Base-by-base conservation (phyloP, 495 filamentous ascomycete genomes). In the Chaetomium tenue region DNA sequence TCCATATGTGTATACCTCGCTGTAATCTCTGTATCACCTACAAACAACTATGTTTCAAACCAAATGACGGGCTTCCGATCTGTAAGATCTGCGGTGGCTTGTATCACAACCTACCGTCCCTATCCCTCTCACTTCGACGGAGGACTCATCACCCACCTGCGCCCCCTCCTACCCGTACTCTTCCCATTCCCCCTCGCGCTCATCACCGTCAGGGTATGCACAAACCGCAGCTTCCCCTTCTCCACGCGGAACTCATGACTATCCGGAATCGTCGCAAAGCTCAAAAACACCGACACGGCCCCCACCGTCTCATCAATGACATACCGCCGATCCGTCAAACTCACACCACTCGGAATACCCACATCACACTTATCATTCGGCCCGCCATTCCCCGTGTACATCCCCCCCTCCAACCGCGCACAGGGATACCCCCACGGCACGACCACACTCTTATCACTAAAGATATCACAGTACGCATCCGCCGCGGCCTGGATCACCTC, bases 251-350 rank as follows among this genome's bases (percentile, higher is more conserved):
- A 83, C 69, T 80, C 77, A 66, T 83, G 81, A 58, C 77, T 81
- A 63, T 83, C 81, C 15, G 81, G 79, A 22, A 76, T 73, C 3
- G 72, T 70, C 0, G 67, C 70, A 61, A 83, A 82, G 58, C 76
- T 76, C 69, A 81, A 67, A 28, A 81, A 74, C 18, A 81, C 67
- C 30, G 78, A 77, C 2, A 81, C 79, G 7, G 77, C 78, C 2
- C 81, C 81, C 23, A 80, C 66, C 23, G 74, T 76, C 68, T 82
- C 79, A 65, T 83, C 81, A 59, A 83, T 82, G n/a, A 83, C 78
- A 62, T 82, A 82, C 40, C 77, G 76, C 25, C 81, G 68, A 65
- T 79, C 77, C 5, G 60, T 56, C 39, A 82, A 65, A 37, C 64
- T 39, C 13, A 80, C 76, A 6, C 76, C 77, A 44, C 67, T 76